Evolutionary conservation across 2,329 filamentous ascomycete species (phyloP), one percentile per base, ranked within the genome.

Genomic region (Hypoxylon sp.): DNA sequence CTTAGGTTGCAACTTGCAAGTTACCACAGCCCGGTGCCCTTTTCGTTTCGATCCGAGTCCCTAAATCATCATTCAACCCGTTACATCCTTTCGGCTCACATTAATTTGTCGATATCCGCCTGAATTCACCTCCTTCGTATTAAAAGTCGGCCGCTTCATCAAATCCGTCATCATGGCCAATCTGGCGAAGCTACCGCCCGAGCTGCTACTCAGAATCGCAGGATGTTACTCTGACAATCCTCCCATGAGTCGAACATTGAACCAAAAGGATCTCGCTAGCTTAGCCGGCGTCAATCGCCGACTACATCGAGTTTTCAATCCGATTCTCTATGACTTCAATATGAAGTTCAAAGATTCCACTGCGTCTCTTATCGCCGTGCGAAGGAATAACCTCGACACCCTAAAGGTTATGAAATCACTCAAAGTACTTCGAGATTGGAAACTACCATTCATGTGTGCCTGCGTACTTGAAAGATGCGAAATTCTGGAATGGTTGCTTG

Each of bases 271-370:
- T 23, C 57, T 54, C 23, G 16, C 23, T 9, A 54, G 16, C 21
- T 30, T 61, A 3, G 3, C 57, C 4, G 32, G 8, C 23, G 57
- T 61, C n/a, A 39, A 30, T 16, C 48, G 32, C n/a, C 29, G 19
- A 19, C 21, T 61, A 14, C 2, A 48, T 12, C 0, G 4, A 11
- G 23, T 21, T 16, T 30, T 61, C 9, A 53, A 25, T n/a, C 11
- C n/a, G 14, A 5, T 47, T 3, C 30, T 61, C 21, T 61, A 61
- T n/a, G 2, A 5, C 6, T 25, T 37, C 11, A 30, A 52, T 14
- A 45, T n/a, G 9, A 21, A n/a, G n/a, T n/a, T n/a, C 37, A 1
- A 23, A 6, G 11, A 39, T n/a, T 52, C 41, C n/a, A 4, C 3
- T 37, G 27, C 41, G 7, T 14, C 45, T 19, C 2, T 2, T 1